phyloP scores from a whole-genome alignment of 805 yeast species.

The Ogataea parapolymorpha region DNA sequence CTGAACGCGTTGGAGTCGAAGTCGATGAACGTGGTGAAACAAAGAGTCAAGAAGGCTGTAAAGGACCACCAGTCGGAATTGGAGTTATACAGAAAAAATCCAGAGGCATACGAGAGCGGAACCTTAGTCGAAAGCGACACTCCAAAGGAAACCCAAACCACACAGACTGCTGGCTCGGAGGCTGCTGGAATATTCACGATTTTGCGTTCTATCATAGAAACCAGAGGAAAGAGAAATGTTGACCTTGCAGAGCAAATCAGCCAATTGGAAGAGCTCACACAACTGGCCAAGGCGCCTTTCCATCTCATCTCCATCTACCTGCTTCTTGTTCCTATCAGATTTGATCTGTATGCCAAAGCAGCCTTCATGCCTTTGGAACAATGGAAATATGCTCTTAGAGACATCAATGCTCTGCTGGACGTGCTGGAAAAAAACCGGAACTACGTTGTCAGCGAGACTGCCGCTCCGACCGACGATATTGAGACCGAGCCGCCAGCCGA shows the following conservation, averaged over 20 bases:
- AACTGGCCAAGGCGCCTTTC: slow-evolving; percentile 55
- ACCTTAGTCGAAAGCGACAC: slow-evolving; percentile 24
- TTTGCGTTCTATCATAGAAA: slow-evolving; percentile 71
- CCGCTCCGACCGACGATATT: slow-evolving; percentile 65
- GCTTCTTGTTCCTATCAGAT: slow-evolving; percentile 81
- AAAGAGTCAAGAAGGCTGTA: slow-evolving; percentile 76
- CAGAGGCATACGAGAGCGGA: slow-evolving; percentile 69
- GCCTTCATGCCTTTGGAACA: slow-evolving; percentile 72
- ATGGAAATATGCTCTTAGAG: slow-evolving; percentile 71
- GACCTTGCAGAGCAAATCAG: slow-evolving; percentile 77
- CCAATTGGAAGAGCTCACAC: slow-evolving; percentile 59
- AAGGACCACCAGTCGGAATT: slow-evolving; percentile 65
- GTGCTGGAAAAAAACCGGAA: slow-evolving; percentile 61
- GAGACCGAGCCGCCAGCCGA: slow-evolving; percentile 67
- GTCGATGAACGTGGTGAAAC: slow-evolving; percentile 83
- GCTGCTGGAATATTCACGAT: slow-evolving; percentile 60
- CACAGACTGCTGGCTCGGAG: slow-evolving; percentile 25
- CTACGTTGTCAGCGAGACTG: slow-evolving; percentile 75
- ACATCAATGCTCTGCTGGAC: slow-evolving; percentile 58
- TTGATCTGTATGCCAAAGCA: slow-evolving; percentile 69
- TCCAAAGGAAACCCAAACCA: not conserved
- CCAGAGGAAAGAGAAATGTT: slow-evolving; percentile 93
- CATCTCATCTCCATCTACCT: slow-evolving; percentile 76
- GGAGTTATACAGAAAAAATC: slow-evolving; percentile 59
- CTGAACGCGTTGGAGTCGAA: slow-evolving; percentile 79